Evolutionary conservation across 2,329 filamentous ascomycete species (phyloP).

Genomic region (Fusarium sp.): DNA sequence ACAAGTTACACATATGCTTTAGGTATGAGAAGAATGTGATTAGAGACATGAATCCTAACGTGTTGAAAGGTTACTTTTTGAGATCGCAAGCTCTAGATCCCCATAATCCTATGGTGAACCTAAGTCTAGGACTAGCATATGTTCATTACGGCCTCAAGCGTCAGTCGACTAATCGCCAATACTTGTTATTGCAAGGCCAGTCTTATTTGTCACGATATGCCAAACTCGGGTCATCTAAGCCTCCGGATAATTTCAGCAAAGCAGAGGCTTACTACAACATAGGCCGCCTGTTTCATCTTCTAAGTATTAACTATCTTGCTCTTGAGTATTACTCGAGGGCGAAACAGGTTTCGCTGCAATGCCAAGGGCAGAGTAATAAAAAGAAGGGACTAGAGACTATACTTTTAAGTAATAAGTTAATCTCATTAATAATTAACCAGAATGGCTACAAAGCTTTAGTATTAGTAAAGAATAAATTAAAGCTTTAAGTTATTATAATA

Average conservation of each 20-base stretch:
- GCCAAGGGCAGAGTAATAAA: constrained; percentile 1
- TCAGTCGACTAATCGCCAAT: constrained; percentile 90
- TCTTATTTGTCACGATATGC: constrained; percentile 73
- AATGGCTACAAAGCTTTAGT: constrained; percentile 48
- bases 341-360: constrained; percentile 22
- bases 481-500: not conserved
- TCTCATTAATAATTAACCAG: constrained; percentile 51
- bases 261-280: constrained; percentile 58
- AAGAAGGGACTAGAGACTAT: constrained; percentile 49
- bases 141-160: constrained; percentile 91
- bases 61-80: constrained; percentile 79
- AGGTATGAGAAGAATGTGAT: constrained; percentile 61
- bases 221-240: constrained; percentile 22
- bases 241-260: constrained; percentile 16
- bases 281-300: constrained; percentile 55
- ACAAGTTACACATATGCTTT: constrained; percentile 87
- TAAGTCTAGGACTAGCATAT: constrained; percentile 86
- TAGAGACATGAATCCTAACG: constrained; percentile 1
- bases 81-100: constrained; percentile 81
- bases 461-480: constrained; percentile 46
- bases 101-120: constrained; percentile 80
- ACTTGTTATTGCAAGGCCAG: constrained; percentile 86
- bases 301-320: constrained; percentile 67
- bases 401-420: constrained; percentile 52
- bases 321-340: constrained; percentile 74